Base-by-base conservation (phyloP, 2,329 filamentous ascomycete species). In the Chaetothyriales sp. region DNA sequence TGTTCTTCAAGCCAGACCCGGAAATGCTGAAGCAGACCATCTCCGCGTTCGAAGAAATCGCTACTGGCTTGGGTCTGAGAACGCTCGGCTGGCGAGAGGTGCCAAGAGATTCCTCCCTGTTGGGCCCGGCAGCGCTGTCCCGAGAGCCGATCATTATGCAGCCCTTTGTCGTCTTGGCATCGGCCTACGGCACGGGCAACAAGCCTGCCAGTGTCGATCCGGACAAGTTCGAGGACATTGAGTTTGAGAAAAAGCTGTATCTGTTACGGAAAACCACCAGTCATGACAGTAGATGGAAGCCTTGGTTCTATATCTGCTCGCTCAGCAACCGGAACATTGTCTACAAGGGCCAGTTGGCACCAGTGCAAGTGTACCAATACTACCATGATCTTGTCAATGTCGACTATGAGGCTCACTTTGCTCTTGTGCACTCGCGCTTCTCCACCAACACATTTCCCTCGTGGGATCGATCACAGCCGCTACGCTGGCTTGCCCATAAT, bases 291-390 rank as follows among this genome's bases (percentile, higher is more conserved):
- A 89, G 90, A 53, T 78, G 95, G 51, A 87, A 93, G 70, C 95
- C 95, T 70, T 96, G 90, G 90, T 96, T 96, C 76, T 96, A 96
- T 68, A 76, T 96, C 53, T 96, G 90, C 77, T 95, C 88, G 47
- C 73, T 96, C 59, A 92, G 83, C 68, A 95, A 95, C 80, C 89
- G 89, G 72, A 96, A 96, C 73, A 96, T 96, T 70, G 86, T 96
- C 54, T 96, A 96, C 78, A 96, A 96, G 77, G 90, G 90, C 57
- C 92, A 96, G 68, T 76, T 96, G 59, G 84, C 90, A 44, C 90
- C 90, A 20, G 80, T 90, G 26, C 90, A 96, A 73, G 90, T 96
- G 49, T 96, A 96, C 72, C 84, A 93, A 66, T 96, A 96, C 74
- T 96, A 94, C 71, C 86, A 95, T 69, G 90, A 96, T 72, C 72